These are phyloP conservation scores for Verticillium isaacii DNA, from an alignment of 2,329 filamentous ascomycete species.

Conservation along the genomic window DNA sequence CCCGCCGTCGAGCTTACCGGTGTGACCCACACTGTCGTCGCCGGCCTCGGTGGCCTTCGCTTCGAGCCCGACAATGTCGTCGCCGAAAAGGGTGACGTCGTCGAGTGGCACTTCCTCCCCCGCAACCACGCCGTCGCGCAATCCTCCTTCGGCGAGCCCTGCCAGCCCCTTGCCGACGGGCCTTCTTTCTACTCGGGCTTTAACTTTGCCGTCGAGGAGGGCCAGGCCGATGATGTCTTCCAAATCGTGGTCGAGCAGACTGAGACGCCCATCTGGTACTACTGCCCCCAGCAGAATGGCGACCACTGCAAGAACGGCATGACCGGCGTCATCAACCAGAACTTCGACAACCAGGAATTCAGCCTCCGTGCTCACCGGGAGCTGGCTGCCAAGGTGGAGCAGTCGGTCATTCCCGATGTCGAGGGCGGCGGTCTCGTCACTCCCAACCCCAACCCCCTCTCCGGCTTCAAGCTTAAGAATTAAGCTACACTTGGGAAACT, in stretches of 20 bases:
- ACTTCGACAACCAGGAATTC: slow-evolving; percentile 30
- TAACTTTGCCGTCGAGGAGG: slow-evolving; percentile 28
- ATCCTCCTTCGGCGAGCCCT: slow-evolving; percentile 36
- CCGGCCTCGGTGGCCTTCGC: slow-evolving; percentile 36
- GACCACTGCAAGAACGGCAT: slow-evolving; percentile 45
- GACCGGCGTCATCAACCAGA: slow-evolving; percentile 45
- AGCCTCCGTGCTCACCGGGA: slow-evolving; percentile 32
- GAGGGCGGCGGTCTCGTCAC: slow-evolving; percentile 31
- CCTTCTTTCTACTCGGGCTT: slow-evolving; percentile 42
- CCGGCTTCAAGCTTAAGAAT: slow-evolving; percentile 23
- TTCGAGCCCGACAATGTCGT: slow-evolving; percentile 47
- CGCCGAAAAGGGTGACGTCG: slow-evolving; percentile 41
- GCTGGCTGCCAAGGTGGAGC: slow-evolving; percentile 25
- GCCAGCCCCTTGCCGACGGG: slow-evolving; percentile 30
- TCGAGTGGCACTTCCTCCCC: slow-evolving; percentile 53
- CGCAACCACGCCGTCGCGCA: slow-evolving; percentile 44
- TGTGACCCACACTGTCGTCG: slow-evolving; percentile 41
- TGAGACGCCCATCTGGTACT: slow-evolving; percentile 33
- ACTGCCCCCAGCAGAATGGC: slow-evolving; percentile 31
- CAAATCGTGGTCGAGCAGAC: slow-evolving; percentile 34
- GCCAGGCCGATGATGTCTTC: slow-evolving; percentile 36
- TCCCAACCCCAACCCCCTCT: slow-evolving; percentile 35
- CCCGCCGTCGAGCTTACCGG: slow-evolving; percentile 29
- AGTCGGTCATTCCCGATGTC: slow-evolving; percentile 23
- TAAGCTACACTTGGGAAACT: not conserved